A percentile compares a stretch with the other conserved stretches of the same genome.
Conservation (phyloP, 495 filamentous ascomycete species). For the Trichoderma reesei region DNA sequence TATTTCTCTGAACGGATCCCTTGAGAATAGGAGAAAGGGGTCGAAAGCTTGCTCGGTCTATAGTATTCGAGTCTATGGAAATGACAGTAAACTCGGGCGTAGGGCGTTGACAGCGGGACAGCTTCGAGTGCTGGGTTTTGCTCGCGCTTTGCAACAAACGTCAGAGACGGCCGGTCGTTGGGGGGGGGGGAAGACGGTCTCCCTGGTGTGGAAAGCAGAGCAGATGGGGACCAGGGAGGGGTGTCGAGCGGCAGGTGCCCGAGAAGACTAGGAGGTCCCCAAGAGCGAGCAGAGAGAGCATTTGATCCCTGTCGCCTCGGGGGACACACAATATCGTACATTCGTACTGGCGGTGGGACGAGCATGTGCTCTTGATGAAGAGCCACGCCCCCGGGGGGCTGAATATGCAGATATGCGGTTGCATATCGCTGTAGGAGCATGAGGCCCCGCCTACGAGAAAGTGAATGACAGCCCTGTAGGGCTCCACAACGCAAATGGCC, state of each 20-base stretch:
- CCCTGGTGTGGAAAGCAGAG: not conserved
- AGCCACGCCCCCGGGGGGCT: not conserved
- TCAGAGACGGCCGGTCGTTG: no score
- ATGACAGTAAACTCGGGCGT: not conserved
- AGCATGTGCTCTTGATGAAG: conserved; percentile 8
- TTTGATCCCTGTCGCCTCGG: no score
- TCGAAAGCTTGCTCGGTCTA: no score
- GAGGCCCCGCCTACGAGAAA: not conserved
- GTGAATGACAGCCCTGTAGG: conserved; percentile 4
- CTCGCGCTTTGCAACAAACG: no score
- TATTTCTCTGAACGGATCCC: no score
- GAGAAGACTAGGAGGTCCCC: not conserved
- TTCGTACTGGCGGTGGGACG: not conserved
- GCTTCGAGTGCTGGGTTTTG: no score
- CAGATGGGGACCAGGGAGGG: not conserved
- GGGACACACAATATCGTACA: no score
- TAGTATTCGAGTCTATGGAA: not conserved
- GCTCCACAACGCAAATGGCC: not conserved
- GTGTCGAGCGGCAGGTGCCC: conserved; percentile 4
- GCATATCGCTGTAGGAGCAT: not conserved
- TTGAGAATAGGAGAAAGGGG: not conserved
- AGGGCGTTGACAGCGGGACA: not conserved
- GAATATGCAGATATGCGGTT: not conserved
- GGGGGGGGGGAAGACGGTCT: not conserved
- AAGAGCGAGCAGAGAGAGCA: not conserved